Evolutionary conservation across 1,139 yeast species (phyloP), one percentile per base, ranked within the genome.

Genomic region (Blastobotrys proliferans): DNA sequence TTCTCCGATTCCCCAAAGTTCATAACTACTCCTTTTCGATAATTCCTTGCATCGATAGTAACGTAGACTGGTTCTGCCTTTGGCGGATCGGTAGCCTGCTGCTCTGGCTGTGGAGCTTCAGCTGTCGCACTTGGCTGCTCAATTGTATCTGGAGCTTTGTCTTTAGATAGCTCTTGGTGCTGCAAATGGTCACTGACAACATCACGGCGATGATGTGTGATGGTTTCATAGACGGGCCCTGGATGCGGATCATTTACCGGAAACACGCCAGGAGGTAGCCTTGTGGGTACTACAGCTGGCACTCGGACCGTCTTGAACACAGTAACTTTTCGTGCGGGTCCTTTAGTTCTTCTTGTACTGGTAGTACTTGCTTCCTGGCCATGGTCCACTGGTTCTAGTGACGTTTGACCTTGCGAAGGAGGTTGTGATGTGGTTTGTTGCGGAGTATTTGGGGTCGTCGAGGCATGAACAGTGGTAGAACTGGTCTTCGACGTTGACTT

Each of bases 221-320:
- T 14, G 17, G 43, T 40, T 6, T 19, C 31, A 16, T 14, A 34
- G 2, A 21, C 31, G 21, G 43, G 43, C 14, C 35, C 40, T 3
- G 38, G 38, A 13, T 17, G 39, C 10, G 17, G 17, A n/a, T 21
- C 21, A 10, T 35, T 40, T 3, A 18, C 30, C 9, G 21, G 16
- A 21, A 35, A 35, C 16, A 40, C 43, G 20, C 39, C 39, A 19
- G 43, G 43, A 17, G 43, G 43, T 30, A 40, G 28, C 19, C 34
- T 40, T 14, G 39, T 40, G 6, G 43, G 43, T 3, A 22, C 24
- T 4, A 14, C 11, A 8, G 43, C 21, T 26, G 43, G 39, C 6
- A 40, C 5, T 4, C n/a, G 17, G 20, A 40, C 35, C 5, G 43
- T 40, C 27, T 35, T 14, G 17, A 4, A 19, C 6, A 40, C 34